These are phyloP conservation scores for Chytriomyces sp. DNA, from an alignment of 192 early-diverging fungal genomes.

Conservation along the genomic window DNA sequence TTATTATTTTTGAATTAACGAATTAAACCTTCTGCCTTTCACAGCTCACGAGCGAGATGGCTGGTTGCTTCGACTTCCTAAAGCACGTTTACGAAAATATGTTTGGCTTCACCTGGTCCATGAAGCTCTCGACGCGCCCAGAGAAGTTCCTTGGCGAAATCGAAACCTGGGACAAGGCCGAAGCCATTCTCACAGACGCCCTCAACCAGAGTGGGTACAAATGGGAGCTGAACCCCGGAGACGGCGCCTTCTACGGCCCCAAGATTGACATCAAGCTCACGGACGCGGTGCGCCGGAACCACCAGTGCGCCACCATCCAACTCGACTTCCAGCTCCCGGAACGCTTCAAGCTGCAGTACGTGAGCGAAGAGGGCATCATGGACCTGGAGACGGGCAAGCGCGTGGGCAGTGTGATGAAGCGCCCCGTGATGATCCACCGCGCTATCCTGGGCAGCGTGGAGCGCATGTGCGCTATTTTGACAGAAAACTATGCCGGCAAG, in stretches of 20 bases:
- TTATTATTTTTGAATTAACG: neutral
- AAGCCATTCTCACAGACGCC: constrained; percentile 78
- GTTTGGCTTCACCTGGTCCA: constrained; percentile 90
- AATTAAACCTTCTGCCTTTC: neutral
- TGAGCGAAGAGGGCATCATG: constrained; percentile 58
- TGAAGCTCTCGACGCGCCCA: constrained; percentile 93
- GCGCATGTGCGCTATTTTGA: constrained; percentile 93
- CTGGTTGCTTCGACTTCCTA: constrained; percentile 81
- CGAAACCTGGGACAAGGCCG: constrained; percentile 88
- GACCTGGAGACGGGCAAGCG: constrained; percentile 47
- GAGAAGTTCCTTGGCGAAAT: constrained; percentile 92
- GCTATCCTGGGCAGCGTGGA: constrained; percentile 95
- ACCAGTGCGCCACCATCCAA: constrained; percentile 97
- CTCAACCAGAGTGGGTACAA: constrained; percentile 76
- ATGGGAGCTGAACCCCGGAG: constrained; percentile 90
- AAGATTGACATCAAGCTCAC: constrained; percentile 97
- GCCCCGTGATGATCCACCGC: constrained; percentile 98
- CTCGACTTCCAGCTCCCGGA: constrained; percentile 97
- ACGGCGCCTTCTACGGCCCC: constrained; percentile 99
- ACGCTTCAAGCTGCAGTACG: constrained; percentile 90
- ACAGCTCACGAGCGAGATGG: constrained; percentile 79
- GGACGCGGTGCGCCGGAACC: constrained; percentile 86
- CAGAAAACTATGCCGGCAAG: constrained; percentile 93
- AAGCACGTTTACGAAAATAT: constrained; percentile 80
- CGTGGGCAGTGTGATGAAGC: constrained; percentile 52